phyloP scores from a whole-genome alignment of 1,284 basidiomycete genomes.

The Volvariella volvacea region DNA sequence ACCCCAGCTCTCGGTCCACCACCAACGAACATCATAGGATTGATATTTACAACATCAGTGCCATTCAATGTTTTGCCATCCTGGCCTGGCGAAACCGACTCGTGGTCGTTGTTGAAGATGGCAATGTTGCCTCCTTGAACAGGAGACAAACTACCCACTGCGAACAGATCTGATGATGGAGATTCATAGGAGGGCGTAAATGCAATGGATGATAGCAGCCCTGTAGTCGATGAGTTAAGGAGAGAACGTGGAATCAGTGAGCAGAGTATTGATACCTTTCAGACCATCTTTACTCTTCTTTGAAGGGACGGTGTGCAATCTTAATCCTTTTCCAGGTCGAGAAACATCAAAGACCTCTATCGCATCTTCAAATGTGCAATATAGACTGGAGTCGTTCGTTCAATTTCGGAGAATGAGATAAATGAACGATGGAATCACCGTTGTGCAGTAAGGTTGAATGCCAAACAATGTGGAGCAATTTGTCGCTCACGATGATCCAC shows the following conservation, averaged over 20 bases:
- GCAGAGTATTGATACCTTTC: slow-evolving; percentile 63
- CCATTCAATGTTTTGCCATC: too few species aligned
- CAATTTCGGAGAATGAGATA: slow-evolving; percentile 2
- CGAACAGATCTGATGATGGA: slow-evolving; percentile 42
- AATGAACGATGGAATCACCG: slow-evolving; percentile 41
- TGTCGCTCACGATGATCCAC: slow-evolving; percentile 87
- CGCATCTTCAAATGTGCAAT: slow-evolving; percentile 85
- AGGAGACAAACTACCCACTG: slow-evolving; percentile 60
- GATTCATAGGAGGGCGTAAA: slow-evolving; percentile 63
- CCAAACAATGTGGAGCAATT: slow-evolving; percentile 76
- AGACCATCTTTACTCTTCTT: slow-evolving; percentile 79
- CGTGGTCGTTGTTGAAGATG: slow-evolving; percentile 63
- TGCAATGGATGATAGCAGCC: slow-evolving; percentile 78
- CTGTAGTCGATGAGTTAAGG: slow-evolving; percentile 29
- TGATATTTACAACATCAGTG: slow-evolving; percentile 15
- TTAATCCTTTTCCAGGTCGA: slow-evolving; percentile 64
- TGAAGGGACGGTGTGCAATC: slow-evolving; percentile 69
- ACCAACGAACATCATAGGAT: slow-evolving; percentile 58
- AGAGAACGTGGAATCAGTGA: slow-evolving; percentile 1
- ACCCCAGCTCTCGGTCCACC: slow-evolving; percentile 53
- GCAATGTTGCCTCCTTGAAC: slow-evolving; percentile 57
- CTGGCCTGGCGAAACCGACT: too few species aligned
- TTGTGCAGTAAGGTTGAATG: slow-evolving; percentile 65
- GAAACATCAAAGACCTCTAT: slow-evolving; percentile 85
- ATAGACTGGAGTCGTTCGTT: slow-evolving; percentile 48